phyloP scores from a whole-genome alignment of 2,329 filamentous ascomycete species.

The Penicillium sp. region DNA sequence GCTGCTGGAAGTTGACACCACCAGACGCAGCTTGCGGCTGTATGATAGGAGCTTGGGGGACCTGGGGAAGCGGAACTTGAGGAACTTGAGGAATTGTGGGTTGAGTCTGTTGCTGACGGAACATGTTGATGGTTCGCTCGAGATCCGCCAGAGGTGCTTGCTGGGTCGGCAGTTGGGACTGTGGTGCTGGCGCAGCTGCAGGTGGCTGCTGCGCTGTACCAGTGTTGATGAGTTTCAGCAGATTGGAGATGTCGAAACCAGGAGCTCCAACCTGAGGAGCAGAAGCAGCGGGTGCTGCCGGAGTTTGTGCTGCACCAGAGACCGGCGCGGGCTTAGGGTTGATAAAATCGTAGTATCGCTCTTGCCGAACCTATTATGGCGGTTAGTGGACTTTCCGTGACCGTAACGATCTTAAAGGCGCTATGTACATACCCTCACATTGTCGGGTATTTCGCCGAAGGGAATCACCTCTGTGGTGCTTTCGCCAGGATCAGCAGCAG shows the following conservation, averaged over 20 bases:
- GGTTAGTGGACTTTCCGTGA: slow-evolving; percentile 8
- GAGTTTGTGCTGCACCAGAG: slow-evolving; percentile 2
- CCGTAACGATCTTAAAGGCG: background rate
- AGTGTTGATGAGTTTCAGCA: slow-evolving; percentile 39
- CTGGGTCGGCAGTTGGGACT: slow-evolving; percentile 19
- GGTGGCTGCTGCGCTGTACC: slow-evolving; percentile 28
- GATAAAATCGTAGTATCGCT: slow-evolving; percentile 35
- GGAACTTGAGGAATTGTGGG: slow-evolving; percentile 7
- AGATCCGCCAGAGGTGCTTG: slow-evolving; percentile 25
- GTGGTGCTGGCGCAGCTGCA: slow-evolving; percentile 23
- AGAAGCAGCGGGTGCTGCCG: slow-evolving; percentile 15
- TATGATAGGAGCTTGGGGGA: slow-evolving; percentile 21
- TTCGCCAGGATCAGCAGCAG: slow-evolving; percentile 35
- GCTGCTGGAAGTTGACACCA: slow-evolving; percentile 34
- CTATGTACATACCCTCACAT: slow-evolving; percentile 33
- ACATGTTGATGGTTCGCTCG: slow-evolving; percentile 37
- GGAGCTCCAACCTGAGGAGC: slow-evolving; percentile 14
- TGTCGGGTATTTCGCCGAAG: slow-evolving; percentile 41
- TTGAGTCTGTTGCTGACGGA: slow-evolving; percentile 26
- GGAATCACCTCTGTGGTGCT: slow-evolving; percentile 27
- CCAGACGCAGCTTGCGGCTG: slow-evolving; percentile 20
- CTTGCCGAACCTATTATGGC: slow-evolving; percentile 33
- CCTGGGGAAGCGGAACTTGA: slow-evolving; percentile 14
- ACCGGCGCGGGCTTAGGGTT: slow-evolving; percentile 25
- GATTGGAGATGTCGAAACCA: slow-evolving; percentile 34